Evolutionary conservation across 768 basidiomycete genomes (phyloP).

Genomic region (Auriculariales sp.): DNA sequence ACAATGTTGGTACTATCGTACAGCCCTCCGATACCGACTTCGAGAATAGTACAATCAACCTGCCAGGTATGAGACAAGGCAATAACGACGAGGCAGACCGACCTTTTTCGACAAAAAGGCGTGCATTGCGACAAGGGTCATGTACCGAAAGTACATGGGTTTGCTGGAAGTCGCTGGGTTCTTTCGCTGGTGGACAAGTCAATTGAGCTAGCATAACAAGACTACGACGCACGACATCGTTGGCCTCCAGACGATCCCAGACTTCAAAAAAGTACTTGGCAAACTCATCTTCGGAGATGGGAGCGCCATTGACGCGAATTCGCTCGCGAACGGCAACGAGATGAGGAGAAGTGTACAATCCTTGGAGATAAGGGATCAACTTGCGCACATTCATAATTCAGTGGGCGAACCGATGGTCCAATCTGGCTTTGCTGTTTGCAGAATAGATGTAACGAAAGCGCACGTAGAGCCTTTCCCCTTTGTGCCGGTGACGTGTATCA

Average conservation of each 20-base stretch:
- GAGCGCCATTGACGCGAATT: slow-evolving; percentile 83
- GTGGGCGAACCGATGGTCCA: slow-evolving; percentile 63
- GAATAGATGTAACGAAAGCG: slow-evolving; percentile 79
- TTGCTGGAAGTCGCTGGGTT: slow-evolving; percentile 42
- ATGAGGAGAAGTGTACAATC: slow-evolving; percentile 94
- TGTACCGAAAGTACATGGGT: slow-evolving; percentile 87
- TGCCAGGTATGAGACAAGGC: slow-evolving; percentile 9
- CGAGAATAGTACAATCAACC: slow-evolving; percentile 83
- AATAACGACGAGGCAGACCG: background rate
- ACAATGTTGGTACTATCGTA: slow-evolving; percentile 96
- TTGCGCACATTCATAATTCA: slow-evolving; percentile 1
- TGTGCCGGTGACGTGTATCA: slow-evolving; percentile 92
- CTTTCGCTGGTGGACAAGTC: slow-evolving; percentile 24
- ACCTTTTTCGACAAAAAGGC: slow-evolving; percentile 66
- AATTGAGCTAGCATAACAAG: background rate
- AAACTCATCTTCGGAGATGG: slow-evolving; percentile 79
- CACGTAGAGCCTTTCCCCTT: slow-evolving; percentile 98
- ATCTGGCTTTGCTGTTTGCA: slow-evolving; percentile 55
- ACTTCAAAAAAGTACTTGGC: slow-evolving; percentile 90
- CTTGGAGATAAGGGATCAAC: slow-evolving; percentile 26
- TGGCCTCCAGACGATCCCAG: slow-evolving; percentile 69
- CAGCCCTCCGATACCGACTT: slow-evolving; percentile 90
- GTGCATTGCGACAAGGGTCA: slow-evolving; percentile 88
- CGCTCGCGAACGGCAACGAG: slow-evolving; percentile 91
- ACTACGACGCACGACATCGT: slow-evolving; percentile 39